Evolutionary conservation across 2,329 filamentous ascomycete genomes (phyloP).

Genomic region (Epichloe hybrida): DNA sequence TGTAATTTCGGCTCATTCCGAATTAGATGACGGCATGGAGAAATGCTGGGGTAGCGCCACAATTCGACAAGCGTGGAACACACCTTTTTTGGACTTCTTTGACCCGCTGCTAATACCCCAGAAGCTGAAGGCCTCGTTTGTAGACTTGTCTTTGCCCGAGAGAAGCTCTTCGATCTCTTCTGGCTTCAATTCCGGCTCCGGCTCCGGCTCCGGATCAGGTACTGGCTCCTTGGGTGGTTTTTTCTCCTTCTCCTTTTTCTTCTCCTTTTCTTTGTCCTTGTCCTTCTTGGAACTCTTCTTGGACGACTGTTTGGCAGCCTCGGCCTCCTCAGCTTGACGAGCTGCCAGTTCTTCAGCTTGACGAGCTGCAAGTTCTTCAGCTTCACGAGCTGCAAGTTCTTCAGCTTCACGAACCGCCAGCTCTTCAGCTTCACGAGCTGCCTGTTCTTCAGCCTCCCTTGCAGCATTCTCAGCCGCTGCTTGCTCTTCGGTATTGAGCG

Average conservation of each 20-base stretch:
- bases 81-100: conserved; percentile 32
- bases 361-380: conserved; percentile 20
- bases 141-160: conserved; percentile 17
- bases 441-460: conserved; percentile 16
- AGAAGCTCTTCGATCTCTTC: conserved; percentile 32
- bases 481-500: conserved; percentile 14
- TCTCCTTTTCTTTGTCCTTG: conserved; percentile 14
- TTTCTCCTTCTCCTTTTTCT: conserved; percentile 10
- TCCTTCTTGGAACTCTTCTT: conserved; percentile 25
- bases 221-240: conserved; percentile 8
- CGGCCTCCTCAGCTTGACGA: conserved; percentile 23
- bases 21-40: conserved; percentile 5
- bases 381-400: conserved; percentile 13
- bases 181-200: conserved; percentile 22
- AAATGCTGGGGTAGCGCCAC: conserved; percentile 8
- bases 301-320: conserved; percentile 22
- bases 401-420: conserved; percentile 8
- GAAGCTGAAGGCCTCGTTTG: conserved; percentile 38
- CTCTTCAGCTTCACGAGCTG: conserved; percentile 8
- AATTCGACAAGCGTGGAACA: conserved; percentile 8
- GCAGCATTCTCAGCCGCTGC: conserved; percentile 26
- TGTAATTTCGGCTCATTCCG: conserved; percentile 27
- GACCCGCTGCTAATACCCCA: conserved; percentile 33
- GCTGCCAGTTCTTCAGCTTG: conserved; percentile 25
- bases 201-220: conserved; percentile 7